A percentile compares a stretch with the other conserved stretches of the same genome.
phyloP scores from a whole-genome alignment of 1,284 basidiomycete species.

The Melampsora abietis-canadensis region DNA sequence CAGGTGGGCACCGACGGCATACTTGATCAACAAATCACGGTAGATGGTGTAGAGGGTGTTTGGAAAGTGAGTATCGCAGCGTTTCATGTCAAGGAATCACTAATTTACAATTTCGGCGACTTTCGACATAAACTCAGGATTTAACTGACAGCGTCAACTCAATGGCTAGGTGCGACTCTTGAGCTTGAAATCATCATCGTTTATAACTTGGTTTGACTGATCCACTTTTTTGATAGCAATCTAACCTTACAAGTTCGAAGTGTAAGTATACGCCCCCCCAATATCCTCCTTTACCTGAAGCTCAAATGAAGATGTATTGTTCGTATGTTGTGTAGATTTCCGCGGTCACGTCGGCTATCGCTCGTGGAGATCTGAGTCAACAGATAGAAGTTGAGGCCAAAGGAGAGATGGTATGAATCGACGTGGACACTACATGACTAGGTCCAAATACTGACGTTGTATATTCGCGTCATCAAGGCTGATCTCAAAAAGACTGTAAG shows the following conservation, averaged over 20 bases:
- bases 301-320: background rate
- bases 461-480: slow-evolving; percentile 17
- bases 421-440: background rate
- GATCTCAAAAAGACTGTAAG: slow-evolving; percentile 40
- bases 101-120: background rate
- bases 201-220: slow-evolving; percentile 52
- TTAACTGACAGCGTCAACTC: slow-evolving; percentile 54
- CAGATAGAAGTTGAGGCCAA: slow-evolving; percentile 54
- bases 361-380: slow-evolving; percentile 53
- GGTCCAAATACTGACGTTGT: background rate
- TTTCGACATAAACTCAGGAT: slow-evolving; percentile 43
- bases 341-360: slow-evolving; percentile 53
- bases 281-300: background rate
- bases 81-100: too few relatives aligned
- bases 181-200: slow-evolving; percentile 53
- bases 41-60: slow-evolving; percentile 54
- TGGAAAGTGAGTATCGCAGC: slow-evolving; percentile 48
- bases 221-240: slow-evolving; percentile 53
- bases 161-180: slow-evolving; percentile 51
- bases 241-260: slow-evolving; percentile 54
- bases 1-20: slow-evolving; percentile 54
- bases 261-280: slow-evolving; percentile 44
- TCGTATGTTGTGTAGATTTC: slow-evolving; percentile 43
- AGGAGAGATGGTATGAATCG: slow-evolving; percentile 52
- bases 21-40: slow-evolving; percentile 54